phyloP scores from a whole-genome alignment of 768 basidiomycete species.

The Solioccasus polychromus region DNA sequence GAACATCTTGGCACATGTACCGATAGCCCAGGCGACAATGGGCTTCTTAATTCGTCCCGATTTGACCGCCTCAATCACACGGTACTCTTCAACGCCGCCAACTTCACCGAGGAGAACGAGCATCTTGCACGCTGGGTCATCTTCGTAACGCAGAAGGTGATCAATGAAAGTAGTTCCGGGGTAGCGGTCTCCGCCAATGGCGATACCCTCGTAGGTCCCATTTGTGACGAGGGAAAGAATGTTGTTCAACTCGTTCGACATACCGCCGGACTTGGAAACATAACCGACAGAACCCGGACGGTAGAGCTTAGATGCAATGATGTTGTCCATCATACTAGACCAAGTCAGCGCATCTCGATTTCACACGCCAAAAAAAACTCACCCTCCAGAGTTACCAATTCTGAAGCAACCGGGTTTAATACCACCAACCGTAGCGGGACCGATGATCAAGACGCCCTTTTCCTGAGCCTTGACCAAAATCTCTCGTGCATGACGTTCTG shows the following conservation, averaged over 20 bases:
- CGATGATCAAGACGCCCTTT: constrained; percentile 89
- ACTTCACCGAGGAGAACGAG: constrained; percentile 98
- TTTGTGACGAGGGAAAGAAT: constrained; percentile 95
- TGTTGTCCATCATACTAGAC: constrained; percentile 98
- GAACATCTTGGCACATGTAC: constrained; percentile 99
- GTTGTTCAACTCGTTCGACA: constrained; percentile 99
- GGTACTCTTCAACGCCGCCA: constrained; percentile 98
- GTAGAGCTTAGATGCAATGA: constrained; percentile 98
- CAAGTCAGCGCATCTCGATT: constrained; percentile 4
- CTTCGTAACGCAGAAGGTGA: constrained; percentile 96
- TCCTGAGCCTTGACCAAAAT: constrained; percentile 85
- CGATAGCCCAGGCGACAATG: constrained; percentile 99
- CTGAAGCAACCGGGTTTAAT: constrained; percentile 99
- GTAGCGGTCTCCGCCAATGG: constrained; percentile 99
- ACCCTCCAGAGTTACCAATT: constrained; percentile 99
- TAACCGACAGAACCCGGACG: constrained; percentile 96
- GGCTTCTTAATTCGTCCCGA: constrained; percentile 93
- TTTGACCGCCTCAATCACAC: constrained; percentile 97
- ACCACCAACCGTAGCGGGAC: constrained; percentile 97
- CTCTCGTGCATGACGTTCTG: constrained; percentile 95
- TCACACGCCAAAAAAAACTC: constrained; percentile 25
- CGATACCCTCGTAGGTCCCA: constrained; percentile 99
- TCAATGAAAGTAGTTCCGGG: constrained; percentile 99
- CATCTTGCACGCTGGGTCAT: constrained; percentile 97
- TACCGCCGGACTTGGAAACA: constrained; percentile 99